Base-by-base conservation (phyloP, 2,329 filamentous ascomycete genomes). In the Apiospora marii region DNA sequence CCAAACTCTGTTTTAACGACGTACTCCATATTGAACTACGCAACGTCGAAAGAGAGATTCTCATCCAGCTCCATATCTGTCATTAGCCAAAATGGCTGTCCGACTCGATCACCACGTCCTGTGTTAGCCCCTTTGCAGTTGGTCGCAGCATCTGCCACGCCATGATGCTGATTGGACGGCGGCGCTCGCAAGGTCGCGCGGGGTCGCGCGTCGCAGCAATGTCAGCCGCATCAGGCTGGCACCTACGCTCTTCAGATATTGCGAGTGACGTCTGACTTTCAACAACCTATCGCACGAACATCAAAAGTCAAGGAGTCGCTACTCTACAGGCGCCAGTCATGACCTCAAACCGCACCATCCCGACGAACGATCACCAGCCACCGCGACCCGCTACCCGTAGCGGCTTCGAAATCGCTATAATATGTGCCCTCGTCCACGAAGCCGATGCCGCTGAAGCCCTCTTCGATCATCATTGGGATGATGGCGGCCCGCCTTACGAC, bases 351-450 rank as follows among this genome's bases (percentile, higher is more conserved):
- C n/a, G 5, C 53, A 4, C 34, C 1, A 27, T 67, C 61, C 14
- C 30, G 30, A 41, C 6, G n/a, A 4, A 41, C 61, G 12, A 41
- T 37, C 24, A 41, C 30, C 30, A 5, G 12, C 61, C 61, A 1
- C 61, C 12, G 37, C 61, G 61, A 43, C 76, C 75, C 16, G 34
- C 49, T 2, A 51, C 48, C 19, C 75, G 76, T 22, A 44, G 72
- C 51, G 74, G 73, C 37, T 81, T 81, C 68, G 74, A 76, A 27
- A 76, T 81, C 34, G 80, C 78, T 7, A 76, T 82, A 30, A 76
- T 82, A 43, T 81, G 80, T 58, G 80, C 80, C 1, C 73, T 82
- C 22, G 69, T 73, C 4, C 46, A 77, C 10, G 80, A 81, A 70
- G 74, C 74, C 37, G 75, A 79, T 53, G 79, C 79, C 8, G 72